A percentile compares a stretch with the other conserved stretches of the same genome.
Conservation (phyloP, 495 filamentous ascomycete species). For the Penicillium fimorum region DNA sequence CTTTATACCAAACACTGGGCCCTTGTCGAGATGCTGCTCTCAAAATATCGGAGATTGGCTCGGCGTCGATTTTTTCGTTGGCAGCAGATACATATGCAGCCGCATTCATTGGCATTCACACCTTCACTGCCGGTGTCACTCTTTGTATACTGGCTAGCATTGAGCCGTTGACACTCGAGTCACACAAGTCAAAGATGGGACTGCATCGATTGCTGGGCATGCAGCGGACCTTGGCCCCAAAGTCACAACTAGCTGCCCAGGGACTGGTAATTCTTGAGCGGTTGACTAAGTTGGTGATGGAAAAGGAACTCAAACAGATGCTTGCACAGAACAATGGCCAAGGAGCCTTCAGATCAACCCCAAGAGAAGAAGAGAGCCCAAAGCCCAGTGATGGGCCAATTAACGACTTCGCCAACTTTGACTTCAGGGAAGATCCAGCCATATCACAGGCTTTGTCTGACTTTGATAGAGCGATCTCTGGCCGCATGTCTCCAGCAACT, state of each 20-base stretch:
- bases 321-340: not conserved
- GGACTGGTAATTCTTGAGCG: conserved; percentile 28
- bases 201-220: conserved; percentile 23
- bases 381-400: not conserved
- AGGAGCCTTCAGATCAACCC: not conserved
- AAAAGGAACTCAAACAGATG: conserved; percentile 32
- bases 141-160: conserved; percentile 30
- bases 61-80: conserved; percentile 17
- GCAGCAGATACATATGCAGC: conserved; percentile 31
- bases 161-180: conserved; percentile 20
- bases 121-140: conserved; percentile 30
- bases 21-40: conserved; percentile 30
- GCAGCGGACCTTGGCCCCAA: conserved; percentile 22
- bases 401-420: not conserved
- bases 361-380: not conserved
- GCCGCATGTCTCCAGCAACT: not conserved
- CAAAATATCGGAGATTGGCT: conserved; percentile 19
- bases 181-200: conserved; percentile 21
- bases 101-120: conserved; percentile 32
- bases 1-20: not conserved
- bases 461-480: not conserved
- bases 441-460: conserved; percentile 1
- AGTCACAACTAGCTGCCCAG: conserved; percentile 21
- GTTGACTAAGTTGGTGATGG: conserved; percentile 26
- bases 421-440: not conserved